Conservation (phyloP, 2,329 filamentous ascomycete species). For the Botrytis tulipae region DNA sequence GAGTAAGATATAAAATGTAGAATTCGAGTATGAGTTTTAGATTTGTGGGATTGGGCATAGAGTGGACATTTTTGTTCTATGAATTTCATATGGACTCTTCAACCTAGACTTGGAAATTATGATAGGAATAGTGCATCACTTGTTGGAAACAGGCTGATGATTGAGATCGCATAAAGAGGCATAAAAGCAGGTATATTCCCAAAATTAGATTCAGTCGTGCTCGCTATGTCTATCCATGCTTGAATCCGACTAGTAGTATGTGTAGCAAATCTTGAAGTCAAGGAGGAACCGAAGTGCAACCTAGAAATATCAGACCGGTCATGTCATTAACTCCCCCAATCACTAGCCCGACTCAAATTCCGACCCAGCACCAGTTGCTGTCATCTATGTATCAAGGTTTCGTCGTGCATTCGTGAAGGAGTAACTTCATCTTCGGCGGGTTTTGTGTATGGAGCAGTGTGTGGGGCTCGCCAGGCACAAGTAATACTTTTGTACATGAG, state of each 20-base stretch:
- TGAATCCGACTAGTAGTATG: neutral
- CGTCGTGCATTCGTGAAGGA: neutral
- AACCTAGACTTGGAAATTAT: neutral
- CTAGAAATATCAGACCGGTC: constrained; percentile 6
- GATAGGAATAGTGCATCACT: neutral
- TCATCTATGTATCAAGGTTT: neutral
- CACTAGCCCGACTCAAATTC: neutral
- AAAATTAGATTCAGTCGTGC: constrained; percentile 1
- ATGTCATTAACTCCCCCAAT: neutral
- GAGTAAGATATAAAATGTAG: constrained; percentile 24
- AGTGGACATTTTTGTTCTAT: neutral
- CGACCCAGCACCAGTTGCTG: neutral
- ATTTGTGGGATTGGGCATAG: neutral
- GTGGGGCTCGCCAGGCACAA: neutral
- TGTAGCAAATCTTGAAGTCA: neutral
- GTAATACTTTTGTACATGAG: neutral
- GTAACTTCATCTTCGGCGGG: neutral
- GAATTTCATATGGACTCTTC: neutral
- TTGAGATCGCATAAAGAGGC: neutral
- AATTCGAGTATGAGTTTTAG: neutral
- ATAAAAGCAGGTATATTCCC: neutral
- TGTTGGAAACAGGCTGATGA: neutral
- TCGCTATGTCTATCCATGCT: constrained; percentile 10
- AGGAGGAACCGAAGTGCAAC: neutral
- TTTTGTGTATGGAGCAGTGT: neutral